Evolutionary conservation across 257 asterid genomes (phyloP).

Genomic region (Handroanthus guayacan): DNA sequence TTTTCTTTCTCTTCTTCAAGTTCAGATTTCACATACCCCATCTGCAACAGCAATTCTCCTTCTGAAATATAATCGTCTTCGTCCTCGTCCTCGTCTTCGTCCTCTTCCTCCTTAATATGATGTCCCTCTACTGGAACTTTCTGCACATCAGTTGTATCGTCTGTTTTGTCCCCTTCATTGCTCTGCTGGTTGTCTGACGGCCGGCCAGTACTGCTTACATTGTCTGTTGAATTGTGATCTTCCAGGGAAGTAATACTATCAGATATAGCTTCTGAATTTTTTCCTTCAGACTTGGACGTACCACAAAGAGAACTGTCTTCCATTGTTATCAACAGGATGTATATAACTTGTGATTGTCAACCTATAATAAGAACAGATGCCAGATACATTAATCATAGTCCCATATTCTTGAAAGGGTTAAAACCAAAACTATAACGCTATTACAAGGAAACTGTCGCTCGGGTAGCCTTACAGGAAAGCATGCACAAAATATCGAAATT

Average conservation of each 20-base stretch:
- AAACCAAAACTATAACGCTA: background rate
- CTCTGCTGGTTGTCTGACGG: slow-evolving; percentile 31
- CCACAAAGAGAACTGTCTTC: slow-evolving; percentile 25
- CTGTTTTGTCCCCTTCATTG: slow-evolving; percentile 8
- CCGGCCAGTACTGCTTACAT: slow-evolving; percentile 23
- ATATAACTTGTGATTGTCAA: slow-evolving; percentile 9
- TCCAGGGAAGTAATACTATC: slow-evolving; percentile 10
- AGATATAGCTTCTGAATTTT: slow-evolving; percentile 10
- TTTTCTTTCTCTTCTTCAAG: background rate
- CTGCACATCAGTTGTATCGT: background rate
- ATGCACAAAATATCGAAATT: background rate
- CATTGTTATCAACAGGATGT: slow-evolving; percentile 38
- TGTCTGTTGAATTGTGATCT: slow-evolving; percentile 26
- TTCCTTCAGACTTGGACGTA: slow-evolving; percentile 11
- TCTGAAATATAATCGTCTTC: slow-evolving; percentile 46
- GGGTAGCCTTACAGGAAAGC: background rate
- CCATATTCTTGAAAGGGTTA: background rate
- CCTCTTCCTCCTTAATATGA: slow-evolving; percentile 34
- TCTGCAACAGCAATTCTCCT: slow-evolving; percentile 42
- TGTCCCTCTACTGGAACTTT: slow-evolving; percentile 1
- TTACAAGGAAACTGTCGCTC: slow-evolving; percentile 7
- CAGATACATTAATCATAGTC: background rate
- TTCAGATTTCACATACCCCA: slow-evolving; percentile 46
- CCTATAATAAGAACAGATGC: slow-evolving; percentile 23
- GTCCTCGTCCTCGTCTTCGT: slow-evolving; percentile 33